Base-by-base conservation (phyloP, 2,329 filamentous ascomycete genomes). In the Epichloe hybrida region DNA sequence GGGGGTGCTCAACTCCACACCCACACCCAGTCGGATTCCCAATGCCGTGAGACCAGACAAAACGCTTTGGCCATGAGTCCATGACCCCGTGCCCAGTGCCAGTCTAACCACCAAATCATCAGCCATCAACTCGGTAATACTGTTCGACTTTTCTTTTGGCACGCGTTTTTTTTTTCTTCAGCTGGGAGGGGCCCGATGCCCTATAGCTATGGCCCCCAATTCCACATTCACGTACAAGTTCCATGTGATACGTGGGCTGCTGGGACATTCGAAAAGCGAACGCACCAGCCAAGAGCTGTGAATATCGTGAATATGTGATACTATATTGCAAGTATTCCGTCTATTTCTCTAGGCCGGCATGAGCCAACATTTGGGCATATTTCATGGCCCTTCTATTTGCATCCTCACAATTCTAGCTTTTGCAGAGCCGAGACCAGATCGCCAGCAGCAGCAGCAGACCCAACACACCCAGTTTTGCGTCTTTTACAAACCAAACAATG, bases 161-260 rank as follows among this genome's bases (percentile, higher is more conserved):
- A 23, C 23, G 23, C 23, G 17, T 17, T 17, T 17, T 17, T 17
- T 17, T 17, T 7, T 23, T 27, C 23, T 23, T 27, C 23, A 27
- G 23, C 23, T 27, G 2, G 6, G 23, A 27, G 23, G 23, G 6
- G 6, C 23, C 23, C 23, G 23, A 21, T 21, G 21, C 21, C 21
- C 21, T 23, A 5, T 6, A 23, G 2, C 17, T 17, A 17, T 17
- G 17, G 23, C 23, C 2, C 23, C 23, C 23, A 27, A 27, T 27
- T 23, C 23, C 23, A 77, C 70, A 1, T 83, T 84, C 54, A 80
- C 74, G 0, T 89, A 88, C 62, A 76, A 76, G 15, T 88, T 88
- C 61, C 79, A 77, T 0, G 74, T 84, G n/a, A n/a, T n/a, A n/a
- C 62, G 62, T 9, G 84, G 84, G 0, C 69, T 86, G 7, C 75